phyloP scores from a whole-genome alignment of 345 rosid genomes.

The Atalantia buxifolia region DNA sequence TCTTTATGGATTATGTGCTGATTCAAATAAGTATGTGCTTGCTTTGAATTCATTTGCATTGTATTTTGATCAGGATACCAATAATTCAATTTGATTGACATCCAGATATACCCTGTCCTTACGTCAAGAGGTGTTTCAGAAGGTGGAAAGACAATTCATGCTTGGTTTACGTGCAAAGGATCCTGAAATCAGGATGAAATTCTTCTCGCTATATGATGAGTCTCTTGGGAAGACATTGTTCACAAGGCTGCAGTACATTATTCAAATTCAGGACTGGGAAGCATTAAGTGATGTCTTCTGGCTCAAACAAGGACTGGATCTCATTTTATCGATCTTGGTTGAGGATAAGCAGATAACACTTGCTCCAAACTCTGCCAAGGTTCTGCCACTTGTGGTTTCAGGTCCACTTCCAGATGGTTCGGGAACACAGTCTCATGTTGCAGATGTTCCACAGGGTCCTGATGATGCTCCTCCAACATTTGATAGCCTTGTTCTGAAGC shows the following conservation, averaged over 20 bases:
- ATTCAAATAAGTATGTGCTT: constrained; percentile 67
- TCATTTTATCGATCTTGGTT: constrained; percentile 83
- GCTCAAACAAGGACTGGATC: constrained; percentile 99
- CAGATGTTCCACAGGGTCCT: constrained; percentile 59
- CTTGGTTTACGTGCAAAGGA: constrained; percentile 93
- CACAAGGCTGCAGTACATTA: constrained; percentile 77
- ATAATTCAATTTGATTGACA: constrained; percentile 25
- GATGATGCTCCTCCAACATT: constrained; percentile 77
- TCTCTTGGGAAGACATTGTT: constrained; percentile 76
- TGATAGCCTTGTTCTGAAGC: constrained; percentile 80
- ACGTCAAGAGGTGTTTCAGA: constrained; percentile 91
- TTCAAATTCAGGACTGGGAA: constrained; percentile 96
- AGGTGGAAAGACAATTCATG: constrained; percentile 97
- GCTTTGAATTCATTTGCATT: constrained; percentile 12
- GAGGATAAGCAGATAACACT: constrained; percentile 87
- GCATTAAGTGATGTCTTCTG: constrained; percentile 97
- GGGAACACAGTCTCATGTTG: constrained; percentile 47
- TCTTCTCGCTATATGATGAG: constrained; percentile 81
- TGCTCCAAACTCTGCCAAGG: constrained; percentile 96
- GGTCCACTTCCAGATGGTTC: constrained; percentile 59
- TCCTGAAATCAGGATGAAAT: constrained; percentile 87
- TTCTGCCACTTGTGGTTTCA: constrained; percentile 56
- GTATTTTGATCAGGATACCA: constrained; percentile 11
- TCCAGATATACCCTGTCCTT: constrained; percentile 58
- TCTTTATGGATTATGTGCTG: constrained; percentile 85